phyloP scores from a whole-genome alignment of 2,329 filamentous ascomycete species.

The Moelleriella libera region DNA sequence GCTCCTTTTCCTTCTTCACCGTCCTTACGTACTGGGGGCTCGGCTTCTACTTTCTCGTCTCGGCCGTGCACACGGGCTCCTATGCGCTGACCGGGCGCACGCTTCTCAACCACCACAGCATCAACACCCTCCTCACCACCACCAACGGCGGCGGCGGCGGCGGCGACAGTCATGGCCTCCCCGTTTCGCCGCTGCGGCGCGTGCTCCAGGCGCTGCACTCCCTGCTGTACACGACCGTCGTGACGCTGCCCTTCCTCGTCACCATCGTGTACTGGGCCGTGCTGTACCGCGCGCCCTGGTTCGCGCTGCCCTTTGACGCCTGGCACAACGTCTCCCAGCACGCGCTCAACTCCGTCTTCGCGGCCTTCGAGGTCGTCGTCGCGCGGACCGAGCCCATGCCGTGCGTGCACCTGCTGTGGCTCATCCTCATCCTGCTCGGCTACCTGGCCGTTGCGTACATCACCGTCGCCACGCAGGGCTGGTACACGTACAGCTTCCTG shows the following conservation, averaged over 20 bases:
- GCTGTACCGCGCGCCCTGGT: slow-evolving; percentile 40
- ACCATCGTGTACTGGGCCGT: slow-evolving; percentile 58
- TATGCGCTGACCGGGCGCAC: slow-evolving; percentile 43
- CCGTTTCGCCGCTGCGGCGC: slow-evolving; percentile 13
- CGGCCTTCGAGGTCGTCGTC: slow-evolving; percentile 60
- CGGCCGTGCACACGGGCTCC: slow-evolving; percentile 52
- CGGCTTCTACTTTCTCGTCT: slow-evolving; percentile 61
- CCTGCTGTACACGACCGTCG: slow-evolving; percentile 48
- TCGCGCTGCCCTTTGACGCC: slow-evolving; percentile 30
- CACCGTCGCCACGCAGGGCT: slow-evolving; percentile 52
- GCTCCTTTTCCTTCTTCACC: slow-evolving; percentile 71
- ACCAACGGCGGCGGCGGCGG: too few species aligned
- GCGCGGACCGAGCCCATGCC: slow-evolving; percentile 46
- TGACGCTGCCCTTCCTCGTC: slow-evolving; percentile 53
- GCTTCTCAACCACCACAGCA: slow-evolving; percentile 32
- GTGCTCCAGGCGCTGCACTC: slow-evolving; percentile 50
- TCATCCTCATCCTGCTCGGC: slow-evolving; percentile 54
- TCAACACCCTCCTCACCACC: too few species aligned
- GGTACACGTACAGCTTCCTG: slow-evolving; percentile 71
- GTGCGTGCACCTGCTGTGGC: slow-evolving; percentile 51
- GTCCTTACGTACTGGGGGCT: slow-evolving; percentile 71
- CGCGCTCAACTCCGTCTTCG: slow-evolving; percentile 58
- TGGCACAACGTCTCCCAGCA: slow-evolving; percentile 64
- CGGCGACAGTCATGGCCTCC: too few species aligned
- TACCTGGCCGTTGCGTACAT: slow-evolving; percentile 67